Percentiles rank a stretch among this genome's conserved stretches.
Evolutionary conservation across 2,329 filamentous ascomycete species (phyloP).

Genomic region (Botryotinia convoluta): DNA sequence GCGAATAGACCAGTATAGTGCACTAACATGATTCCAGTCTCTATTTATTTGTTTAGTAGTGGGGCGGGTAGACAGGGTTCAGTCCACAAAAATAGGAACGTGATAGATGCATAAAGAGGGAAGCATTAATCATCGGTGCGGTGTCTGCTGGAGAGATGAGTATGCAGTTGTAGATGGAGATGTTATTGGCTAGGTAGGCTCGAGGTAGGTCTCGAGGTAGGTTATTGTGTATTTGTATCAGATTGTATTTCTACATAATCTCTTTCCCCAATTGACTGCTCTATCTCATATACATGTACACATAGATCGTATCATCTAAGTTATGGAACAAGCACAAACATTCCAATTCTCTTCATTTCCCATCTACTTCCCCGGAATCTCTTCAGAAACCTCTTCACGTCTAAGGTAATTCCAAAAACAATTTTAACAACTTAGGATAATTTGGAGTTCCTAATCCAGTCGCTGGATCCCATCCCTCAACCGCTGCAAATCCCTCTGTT

Average conservation of each 20-base stretch:
- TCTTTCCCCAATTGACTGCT: not conserved
- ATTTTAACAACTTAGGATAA: slow-evolving; percentile 32
- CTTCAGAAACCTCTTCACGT: not conserved
- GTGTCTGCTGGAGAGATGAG: no score
- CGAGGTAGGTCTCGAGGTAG: not conserved
- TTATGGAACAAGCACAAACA: not conserved
- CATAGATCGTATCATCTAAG: not conserved
- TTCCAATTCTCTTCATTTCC: not conserved
- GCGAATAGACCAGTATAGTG: no score
- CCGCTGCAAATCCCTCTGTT: slow-evolving; percentile 41
- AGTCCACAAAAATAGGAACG: rapidly evolving
- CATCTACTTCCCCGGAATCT: not conserved
- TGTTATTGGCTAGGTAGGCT: not conserved
- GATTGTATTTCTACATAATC: not conserved
- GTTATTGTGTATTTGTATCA: not conserved
- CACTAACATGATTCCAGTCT: no score
- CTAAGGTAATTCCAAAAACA: slow-evolving; percentile 31
- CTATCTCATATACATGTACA: not conserved
- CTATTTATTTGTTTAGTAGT: no score
- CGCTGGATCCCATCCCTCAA: slow-evolving; percentile 33
- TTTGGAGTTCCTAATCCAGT: slow-evolving; percentile 34
- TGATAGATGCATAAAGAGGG: not conserved
- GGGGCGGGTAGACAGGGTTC: no score
- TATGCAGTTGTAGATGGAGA: no score
- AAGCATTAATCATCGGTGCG: not conserved